Base-by-base conservation (phyloP, 163 green algal species). In the Coccomyxa subellipsoidea region DNA sequence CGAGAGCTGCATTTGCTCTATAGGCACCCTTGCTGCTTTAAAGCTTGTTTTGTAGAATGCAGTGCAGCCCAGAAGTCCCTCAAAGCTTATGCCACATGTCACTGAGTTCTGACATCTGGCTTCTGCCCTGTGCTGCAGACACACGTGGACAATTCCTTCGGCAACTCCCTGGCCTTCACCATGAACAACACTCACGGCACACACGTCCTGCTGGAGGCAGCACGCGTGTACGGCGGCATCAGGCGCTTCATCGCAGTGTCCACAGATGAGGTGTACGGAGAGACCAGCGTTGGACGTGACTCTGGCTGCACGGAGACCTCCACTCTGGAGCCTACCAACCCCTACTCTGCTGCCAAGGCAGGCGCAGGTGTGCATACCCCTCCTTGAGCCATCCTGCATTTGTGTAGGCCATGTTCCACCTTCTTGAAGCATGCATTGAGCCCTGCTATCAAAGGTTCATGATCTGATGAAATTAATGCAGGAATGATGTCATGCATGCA, bases 71-170 rank as follows among this genome's bases (percentile, higher is more conserved):
- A n/a, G n/a, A n/a, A n/a, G n/a, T n/a, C n/a, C n/a, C n/a, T n/a
- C n/a, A n/a, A n/a, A n/a, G n/a, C n/a, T n/a, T n/a, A n/a, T n/a
- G n/a, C n/a, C n/a, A n/a, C n/a, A n/a, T n/a, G n/a, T n/a, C n/a
- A n/a, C n/a, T n/a, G n/a, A n/a, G n/a, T n/a, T n/a, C n/a, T n/a
- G n/a, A n/a, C n/a, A n/a, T n/a, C n/a, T n/a, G n/a, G n/a, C n/a
- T n/a, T n/a, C n/a, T n/a, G n/a, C n/a, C n/a, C n/a, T n/a, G 4
- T 79, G 25, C 83, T 89, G 79, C 93, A 98, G 92, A 99, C 96
- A 2, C 97, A 99, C 86, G 97, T 99, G 3, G 97, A 99, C 89
- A 98, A 98, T 89, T 98, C 92, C 4, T 99, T 99, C 85, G 96
- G 96, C n/a, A 99, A 99, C 90, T 95, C 87, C 25, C 87, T 99